These are phyloP conservation scores for Aureobasidium sp. DNA, from an alignment of 2,329 filamentous ascomycete species.

Conservation along the genomic window DNA sequence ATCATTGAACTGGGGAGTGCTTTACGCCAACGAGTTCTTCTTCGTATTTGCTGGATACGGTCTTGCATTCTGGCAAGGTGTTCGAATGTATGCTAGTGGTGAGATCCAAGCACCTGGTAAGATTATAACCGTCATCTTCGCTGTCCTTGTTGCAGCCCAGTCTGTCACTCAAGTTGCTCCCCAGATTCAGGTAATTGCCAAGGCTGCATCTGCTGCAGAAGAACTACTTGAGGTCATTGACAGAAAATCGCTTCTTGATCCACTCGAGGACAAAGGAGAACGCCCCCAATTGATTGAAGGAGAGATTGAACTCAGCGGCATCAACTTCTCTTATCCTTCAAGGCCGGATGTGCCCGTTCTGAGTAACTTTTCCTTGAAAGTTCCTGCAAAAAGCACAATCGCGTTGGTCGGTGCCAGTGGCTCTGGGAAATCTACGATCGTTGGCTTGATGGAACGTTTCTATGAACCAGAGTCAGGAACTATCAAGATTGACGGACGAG, in stretches of 20 bases:
- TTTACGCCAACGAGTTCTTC: background rate
- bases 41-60: background rate
- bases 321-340: conserved; percentile 88
- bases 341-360: conserved; percentile 88
- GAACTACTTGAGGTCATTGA: conserved; percentile 96
- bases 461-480: conserved; percentile 73
- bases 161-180: conserved; percentile 82
- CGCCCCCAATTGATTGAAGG: conserved; percentile 68
- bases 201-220: conserved; percentile 70
- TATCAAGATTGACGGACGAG: conserved; percentile 76
- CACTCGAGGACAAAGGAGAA: conserved; percentile 62
- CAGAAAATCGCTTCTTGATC: conserved; percentile 74
- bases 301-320: conserved; percentile 76
- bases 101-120: conserved; percentile 3
- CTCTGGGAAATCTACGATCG: conserved; percentile 93
- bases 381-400: conserved; percentile 87
- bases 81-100: background rate
- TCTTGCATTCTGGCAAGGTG: conserved; percentile 4
- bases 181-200: conserved; percentile 79
- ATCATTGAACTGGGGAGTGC: background rate
- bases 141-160: conserved; percentile 82
- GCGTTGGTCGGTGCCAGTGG: conserved; percentile 95
- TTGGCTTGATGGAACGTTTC: conserved; percentile 79
- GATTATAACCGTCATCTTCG: conserved; percentile 8
- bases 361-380: conserved; percentile 78